Conservation (phyloP, 2,329 filamentous ascomycete genomes). For the Catunica adiposa region DNA sequence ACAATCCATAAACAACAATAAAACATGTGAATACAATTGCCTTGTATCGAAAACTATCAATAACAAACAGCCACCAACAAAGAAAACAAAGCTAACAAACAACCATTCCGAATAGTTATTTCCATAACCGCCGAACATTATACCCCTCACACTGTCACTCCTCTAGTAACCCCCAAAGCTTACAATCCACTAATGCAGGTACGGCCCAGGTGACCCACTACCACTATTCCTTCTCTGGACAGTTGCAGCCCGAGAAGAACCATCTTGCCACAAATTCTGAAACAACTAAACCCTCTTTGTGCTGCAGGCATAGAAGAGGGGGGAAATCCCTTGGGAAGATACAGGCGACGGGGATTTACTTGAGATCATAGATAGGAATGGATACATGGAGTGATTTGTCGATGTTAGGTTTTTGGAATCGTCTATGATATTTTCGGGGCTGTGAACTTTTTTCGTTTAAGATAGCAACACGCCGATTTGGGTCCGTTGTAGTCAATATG, state of each 20-base stretch:
- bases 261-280: slow-evolving; percentile 8
- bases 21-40: too few relatives aligned
- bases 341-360: too few relatives aligned
- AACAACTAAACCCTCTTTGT: slow-evolving; percentile 3
- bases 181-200: slow-evolving; percentile 8
- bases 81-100: not conserved
- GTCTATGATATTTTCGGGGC: too few relatives aligned
- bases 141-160: not conserved
- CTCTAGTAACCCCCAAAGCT: not conserved
- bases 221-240: slow-evolving; percentile 3
- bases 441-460: too few relatives aligned
- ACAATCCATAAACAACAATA: too few relatives aligned
- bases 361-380: not conserved
- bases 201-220: not conserved
- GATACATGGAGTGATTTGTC: not conserved
- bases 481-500: too few relatives aligned
- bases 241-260: slow-evolving; percentile 9
- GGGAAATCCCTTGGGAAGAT: not conserved
- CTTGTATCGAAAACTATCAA: too few relatives aligned
- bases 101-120: not conserved
- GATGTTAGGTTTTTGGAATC: too few relatives aligned
- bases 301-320: not conserved
- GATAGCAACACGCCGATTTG: too few relatives aligned
- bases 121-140: not conserved
- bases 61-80: not conserved